Base-by-base conservation (phyloP, 768 basidiomycete genomes). In the Boletus sensibilis region DNA sequence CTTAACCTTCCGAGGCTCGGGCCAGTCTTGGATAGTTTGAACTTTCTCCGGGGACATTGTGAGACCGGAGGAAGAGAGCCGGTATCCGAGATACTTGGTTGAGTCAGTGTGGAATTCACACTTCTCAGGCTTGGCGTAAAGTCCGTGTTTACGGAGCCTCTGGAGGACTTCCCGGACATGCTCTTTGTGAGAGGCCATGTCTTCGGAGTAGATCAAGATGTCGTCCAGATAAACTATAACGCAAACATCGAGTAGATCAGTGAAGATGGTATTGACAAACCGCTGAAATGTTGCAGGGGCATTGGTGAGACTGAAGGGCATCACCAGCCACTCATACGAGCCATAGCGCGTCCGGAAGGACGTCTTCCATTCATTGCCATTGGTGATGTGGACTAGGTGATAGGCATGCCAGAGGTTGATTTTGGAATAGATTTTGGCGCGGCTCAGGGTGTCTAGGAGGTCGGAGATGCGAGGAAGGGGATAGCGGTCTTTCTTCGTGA, bases 221-320 rank as follows among this genome's bases (percentile, higher is more conserved):
- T 79, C 70, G 53, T 79, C 40, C n/a, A 57, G 74, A 62, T 80
- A 82, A 37, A 81, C 74, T 14, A 79, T 66, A 46, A 72, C 70
- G 50, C 65, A 68, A 34, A 60, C 43, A 54, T 74, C 70, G 18
- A 74, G 55, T 11, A 71, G 41, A 37, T 53, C 42, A 13, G 38
- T 20, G 23, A 58, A 54, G 31, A 52, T 57, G n/a, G 23, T 47
- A 20, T 57, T 63, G 47, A 74, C 65, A 50, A 70, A 63, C 5
- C 34, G 45, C 55, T 74, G 11, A n/a, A n/a, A n/a, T n/a, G n/a
- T n/a, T n/a, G n/a, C n/a, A n/a, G n/a, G n/a, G n/a, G n/a, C n/a
- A n/a, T n/a, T n/a, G n/a, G n/a, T n/a, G n/a, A n/a, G n/a, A n/a
- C n/a, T n/a, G n/a, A n/a, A n/a, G n/a, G n/a, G n/a, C n/a, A n/a